Conservation (phyloP, 2,329 filamentous ascomycete genomes). For the Cytospora paraplurivora region DNA sequence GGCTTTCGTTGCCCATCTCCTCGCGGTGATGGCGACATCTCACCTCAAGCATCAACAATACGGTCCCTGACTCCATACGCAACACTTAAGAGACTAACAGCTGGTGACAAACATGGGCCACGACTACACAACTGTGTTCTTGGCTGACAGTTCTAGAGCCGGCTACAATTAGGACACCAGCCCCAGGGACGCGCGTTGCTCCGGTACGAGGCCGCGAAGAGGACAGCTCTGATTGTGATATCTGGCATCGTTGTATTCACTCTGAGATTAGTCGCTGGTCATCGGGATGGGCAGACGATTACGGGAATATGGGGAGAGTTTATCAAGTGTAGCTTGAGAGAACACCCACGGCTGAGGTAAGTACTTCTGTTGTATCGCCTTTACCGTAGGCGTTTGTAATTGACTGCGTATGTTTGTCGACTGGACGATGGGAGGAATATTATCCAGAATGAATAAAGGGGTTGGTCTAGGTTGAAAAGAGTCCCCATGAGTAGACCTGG, state of each 20-base stretch:
- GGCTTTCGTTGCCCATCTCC: constrained; percentile 5
- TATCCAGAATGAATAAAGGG: no score
- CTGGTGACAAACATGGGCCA: constrained; percentile 8
- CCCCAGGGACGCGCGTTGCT: background rate
- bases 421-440: background rate
- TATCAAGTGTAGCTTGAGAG: background rate
- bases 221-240: background rate
- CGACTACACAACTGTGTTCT: constrained; percentile 6
- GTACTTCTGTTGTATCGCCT: background rate
- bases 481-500: constrained; percentile 23
- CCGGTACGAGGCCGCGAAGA: constrained; percentile 11
- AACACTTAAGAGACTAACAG: background rate
- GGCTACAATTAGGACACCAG: constrained; percentile 10
- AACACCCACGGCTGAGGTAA: background rate
- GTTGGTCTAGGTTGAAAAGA: constrained; percentile 8
- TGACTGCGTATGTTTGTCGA: constrained; percentile 19
- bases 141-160: constrained; percentile 7
- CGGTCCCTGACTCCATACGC: background rate
- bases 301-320: background rate
- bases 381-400: constrained; percentile 20
- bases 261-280: constrained; percentile 21
- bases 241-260: constrained; percentile 7
- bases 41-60: background rate
- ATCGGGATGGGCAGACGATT: constrained; percentile 13
- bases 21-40: background rate